Percentiles rank a stretch among this genome's conserved stretches.
phyloP scores from a whole-genome alignment of 179 eudicot species.

The Corrigiola litoralis region DNA sequence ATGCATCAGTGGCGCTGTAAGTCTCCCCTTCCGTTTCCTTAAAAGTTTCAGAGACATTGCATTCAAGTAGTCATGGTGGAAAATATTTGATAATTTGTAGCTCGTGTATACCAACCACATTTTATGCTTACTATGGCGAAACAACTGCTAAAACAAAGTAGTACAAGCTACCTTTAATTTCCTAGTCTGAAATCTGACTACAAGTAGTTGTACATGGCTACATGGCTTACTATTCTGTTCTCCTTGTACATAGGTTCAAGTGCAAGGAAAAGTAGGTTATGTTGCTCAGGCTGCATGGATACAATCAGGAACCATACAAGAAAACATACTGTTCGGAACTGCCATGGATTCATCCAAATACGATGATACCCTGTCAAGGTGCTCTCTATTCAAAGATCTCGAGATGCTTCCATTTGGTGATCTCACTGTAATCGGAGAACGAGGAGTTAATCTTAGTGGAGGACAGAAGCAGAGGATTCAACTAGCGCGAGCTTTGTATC shows the following conservation, averaged over 20 bases:
- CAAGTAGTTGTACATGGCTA: too few species aligned
- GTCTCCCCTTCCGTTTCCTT: too few species aligned
- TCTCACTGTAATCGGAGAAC: constrained; percentile 76
- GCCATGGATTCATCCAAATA: constrained; percentile 45
- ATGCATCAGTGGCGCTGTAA: constrained; percentile 49
- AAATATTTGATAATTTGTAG: too few species aligned
- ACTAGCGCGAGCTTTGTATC: constrained; percentile 73
- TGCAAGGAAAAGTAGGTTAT: constrained; percentile 53
- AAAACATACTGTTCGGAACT: constrained; percentile 65
- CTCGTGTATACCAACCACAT: too few species aligned
- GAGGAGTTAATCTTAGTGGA: constrained; percentile 82
- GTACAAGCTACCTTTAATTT: too few species aligned
- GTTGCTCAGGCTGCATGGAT: constrained; percentile 87
- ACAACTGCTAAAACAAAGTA: too few species aligned
- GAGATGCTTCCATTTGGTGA: constrained; percentile 66
- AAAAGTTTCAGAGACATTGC: too few species aligned
- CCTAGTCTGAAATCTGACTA: too few species aligned
- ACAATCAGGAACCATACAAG: constrained; percentile 70
- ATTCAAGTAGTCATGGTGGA: too few species aligned
- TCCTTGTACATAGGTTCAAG: constrained; percentile 37
- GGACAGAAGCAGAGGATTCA: constrained; percentile 81
- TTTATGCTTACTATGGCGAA: too few species aligned
- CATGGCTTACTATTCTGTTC: too few species aligned
- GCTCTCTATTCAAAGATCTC: constrained; percentile 60
- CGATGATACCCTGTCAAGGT: constrained; percentile 54